Percentiles rank a stretch among this genome's conserved stretches.
Conservation (phyloP, 176 grass and related monocot genomes). For the Lolium perenne region DNA sequence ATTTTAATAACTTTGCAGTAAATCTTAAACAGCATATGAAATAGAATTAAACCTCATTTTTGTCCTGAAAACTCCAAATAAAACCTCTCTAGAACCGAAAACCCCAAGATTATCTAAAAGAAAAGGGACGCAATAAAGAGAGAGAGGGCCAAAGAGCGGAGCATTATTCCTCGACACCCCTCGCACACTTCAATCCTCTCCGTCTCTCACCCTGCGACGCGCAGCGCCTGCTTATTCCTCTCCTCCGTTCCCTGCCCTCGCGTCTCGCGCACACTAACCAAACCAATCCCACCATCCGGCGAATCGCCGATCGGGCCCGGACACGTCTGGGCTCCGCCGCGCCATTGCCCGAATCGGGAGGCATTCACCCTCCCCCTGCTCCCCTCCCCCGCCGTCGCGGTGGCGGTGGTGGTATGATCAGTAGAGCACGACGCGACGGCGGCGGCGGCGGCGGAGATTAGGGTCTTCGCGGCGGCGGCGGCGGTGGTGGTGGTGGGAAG, state of each 20-base stretch:
- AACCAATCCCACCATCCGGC: conserved; percentile 56
- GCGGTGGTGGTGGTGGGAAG: background rate
- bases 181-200: conserved; percentile 21
- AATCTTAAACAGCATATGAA: conserved; percentile 17
- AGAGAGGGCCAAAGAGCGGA: background rate
- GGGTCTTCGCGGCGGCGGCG: background rate
- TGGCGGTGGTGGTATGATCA: conserved; percentile 53
- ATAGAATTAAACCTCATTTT: conserved; percentile 15
- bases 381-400: conserved; percentile 41
- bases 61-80: background rate
- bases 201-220: conserved; percentile 34
- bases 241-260: conserved; percentile 48
- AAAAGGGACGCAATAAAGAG: background rate
- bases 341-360: conserved; percentile 51
- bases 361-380: conserved; percentile 41
- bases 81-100: conserved; percentile 19
- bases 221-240: conserved; percentile 6
- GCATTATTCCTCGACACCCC: conserved; percentile 42
- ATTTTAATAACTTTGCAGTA: too few relatives aligned
- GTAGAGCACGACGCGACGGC: conserved; percentile 27
- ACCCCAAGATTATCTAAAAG: background rate
- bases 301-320: conserved; percentile 52
- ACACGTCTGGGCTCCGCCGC: conserved; percentile 6
- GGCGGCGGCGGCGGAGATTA: conserved; percentile 28
- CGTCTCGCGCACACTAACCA: conserved; percentile 58